Evolutionary conservation across 345 rosid genomes (phyloP).

Genomic region (Ailanthus altissimus): DNA sequence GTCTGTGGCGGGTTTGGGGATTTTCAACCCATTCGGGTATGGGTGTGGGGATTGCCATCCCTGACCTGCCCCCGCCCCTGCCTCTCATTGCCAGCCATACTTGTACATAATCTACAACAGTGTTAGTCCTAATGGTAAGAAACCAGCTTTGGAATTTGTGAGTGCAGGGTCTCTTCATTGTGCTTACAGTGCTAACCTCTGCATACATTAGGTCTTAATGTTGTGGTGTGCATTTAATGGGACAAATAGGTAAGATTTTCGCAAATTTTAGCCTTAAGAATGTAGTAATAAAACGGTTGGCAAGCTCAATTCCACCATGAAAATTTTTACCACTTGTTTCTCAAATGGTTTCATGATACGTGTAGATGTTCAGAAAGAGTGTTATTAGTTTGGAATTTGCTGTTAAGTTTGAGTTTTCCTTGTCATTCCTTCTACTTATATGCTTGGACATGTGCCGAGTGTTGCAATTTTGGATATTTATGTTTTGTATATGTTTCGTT

Average conservation of each 20-base stretch:
- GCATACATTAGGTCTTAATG: not conserved
- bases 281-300: not conserved
- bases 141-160: not conserved
- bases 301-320: not conserved
- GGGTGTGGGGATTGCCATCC: too few species aligned
- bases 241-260: not conserved
- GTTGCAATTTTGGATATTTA: not conserved
- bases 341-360: not conserved
- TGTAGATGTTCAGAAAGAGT: not conserved
- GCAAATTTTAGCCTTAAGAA: not conserved
- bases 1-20: too few species aligned
- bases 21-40: too few species aligned
- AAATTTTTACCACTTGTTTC: not conserved
- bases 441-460: not conserved
- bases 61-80: too few species aligned
- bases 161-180: not conserved
- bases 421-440: not conserved
- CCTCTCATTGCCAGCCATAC: too few species aligned
- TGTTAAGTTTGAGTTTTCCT: not conserved
- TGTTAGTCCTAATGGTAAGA: not conserved
- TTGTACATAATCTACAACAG: not conserved
- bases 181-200: not conserved
- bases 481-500: not conserved
- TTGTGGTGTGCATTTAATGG: not conserved
- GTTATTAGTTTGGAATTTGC: not conserved